These are phyloP conservation scores for Fusarium graminum DNA, from an alignment of 2,329 filamentous ascomycete genomes.

Conservation along the genomic window DNA sequence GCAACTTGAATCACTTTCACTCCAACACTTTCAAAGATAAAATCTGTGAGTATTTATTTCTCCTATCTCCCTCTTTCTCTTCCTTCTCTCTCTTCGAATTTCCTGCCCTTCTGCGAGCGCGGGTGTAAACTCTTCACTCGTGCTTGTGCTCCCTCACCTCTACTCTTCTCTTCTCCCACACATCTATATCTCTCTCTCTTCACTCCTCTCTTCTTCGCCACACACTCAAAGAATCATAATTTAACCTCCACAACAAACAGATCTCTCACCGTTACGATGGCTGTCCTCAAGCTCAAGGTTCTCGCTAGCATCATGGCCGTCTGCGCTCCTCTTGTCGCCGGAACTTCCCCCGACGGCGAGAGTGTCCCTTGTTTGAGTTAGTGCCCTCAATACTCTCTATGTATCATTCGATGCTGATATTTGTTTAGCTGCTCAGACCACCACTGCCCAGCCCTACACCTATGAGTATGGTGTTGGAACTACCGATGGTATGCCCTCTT, in stretches of 20 bases:
- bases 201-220: too few relatives aligned
- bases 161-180: neutral
- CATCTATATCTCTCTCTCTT: neutral
- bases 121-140: constrained; percentile 1
- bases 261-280: constrained; percentile 46
- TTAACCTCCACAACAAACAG: constrained; percentile 22
- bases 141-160: constrained; percentile 4
- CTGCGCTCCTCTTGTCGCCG: constrained; percentile 39
- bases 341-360: constrained; percentile 26
- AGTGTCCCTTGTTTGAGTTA: constrained; percentile 42
- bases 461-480: constrained; percentile 52
- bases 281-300: constrained; percentile 49
- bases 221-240: neutral
- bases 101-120: neutral
- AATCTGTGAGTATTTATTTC: constrained; percentile 22
- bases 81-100: neutral
- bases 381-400: neutral
- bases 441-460: constrained; percentile 50
- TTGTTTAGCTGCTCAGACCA: constrained; percentile 47
- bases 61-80: too few relatives aligned
- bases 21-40: constrained; percentile 26
- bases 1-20: constrained; percentile 3
- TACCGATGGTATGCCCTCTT: constrained; percentile 49
- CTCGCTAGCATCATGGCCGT: constrained; percentile 45
- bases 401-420: constrained; percentile 9